Percentiles rank a stretch among this genome's conserved stretches.
Evolutionary conservation across 768 basidiomycete species (phyloP).

Genomic region (Cyclocybe aegerita): DNA sequence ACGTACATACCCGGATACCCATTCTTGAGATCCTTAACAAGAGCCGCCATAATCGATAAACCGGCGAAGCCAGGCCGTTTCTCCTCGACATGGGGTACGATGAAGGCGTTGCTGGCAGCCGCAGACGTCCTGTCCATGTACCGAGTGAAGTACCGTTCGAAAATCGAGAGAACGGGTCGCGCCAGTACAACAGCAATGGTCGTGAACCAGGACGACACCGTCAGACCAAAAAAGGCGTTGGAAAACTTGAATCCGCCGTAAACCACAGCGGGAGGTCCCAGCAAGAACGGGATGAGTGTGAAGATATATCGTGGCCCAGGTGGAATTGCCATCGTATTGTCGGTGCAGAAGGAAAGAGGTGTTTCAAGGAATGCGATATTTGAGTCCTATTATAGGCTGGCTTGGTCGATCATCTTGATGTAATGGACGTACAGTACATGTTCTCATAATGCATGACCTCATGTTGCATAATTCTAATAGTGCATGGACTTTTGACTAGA

Average conservation of each 20-base stretch:
- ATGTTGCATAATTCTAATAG: too few relatives aligned
- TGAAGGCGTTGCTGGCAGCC: slow-evolving; percentile 7
- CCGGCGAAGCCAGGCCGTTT: slow-evolving; percentile 11
- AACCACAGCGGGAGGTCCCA: slow-evolving; percentile 4
- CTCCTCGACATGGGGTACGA: slow-evolving; percentile 12
- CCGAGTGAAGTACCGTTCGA: slow-evolving; percentile 12
- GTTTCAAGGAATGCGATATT: too few relatives aligned
- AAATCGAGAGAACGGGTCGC: slow-evolving; percentile 11
- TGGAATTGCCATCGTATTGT: slow-evolving; percentile 5
- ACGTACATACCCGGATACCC: slow-evolving; percentile 40
- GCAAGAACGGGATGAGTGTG: slow-evolving; percentile 10
- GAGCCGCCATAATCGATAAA: slow-evolving; percentile 6
- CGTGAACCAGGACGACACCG: slow-evolving; percentile 6
- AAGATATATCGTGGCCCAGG: slow-evolving; percentile 12
- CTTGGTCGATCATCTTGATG: too few relatives aligned
- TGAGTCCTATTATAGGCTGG: too few relatives aligned
- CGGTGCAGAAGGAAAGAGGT: too few relatives aligned
- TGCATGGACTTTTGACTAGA: too few relatives aligned
- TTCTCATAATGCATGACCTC: too few relatives aligned
- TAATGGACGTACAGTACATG: too few relatives aligned
- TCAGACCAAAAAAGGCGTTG: background rate
- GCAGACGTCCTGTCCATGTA: slow-evolving; percentile 9
- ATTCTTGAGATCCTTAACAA: slow-evolving; percentile 7
- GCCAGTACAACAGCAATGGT: slow-evolving; percentile 5
- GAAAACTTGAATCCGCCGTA: background rate